Percentiles rank a stretch among this genome's conserved stretches.
These are phyloP conservation scores for Crepidotus variabilis DNA, from an alignment of 768 basidiomycete species.

Conservation along the genomic window DNA sequence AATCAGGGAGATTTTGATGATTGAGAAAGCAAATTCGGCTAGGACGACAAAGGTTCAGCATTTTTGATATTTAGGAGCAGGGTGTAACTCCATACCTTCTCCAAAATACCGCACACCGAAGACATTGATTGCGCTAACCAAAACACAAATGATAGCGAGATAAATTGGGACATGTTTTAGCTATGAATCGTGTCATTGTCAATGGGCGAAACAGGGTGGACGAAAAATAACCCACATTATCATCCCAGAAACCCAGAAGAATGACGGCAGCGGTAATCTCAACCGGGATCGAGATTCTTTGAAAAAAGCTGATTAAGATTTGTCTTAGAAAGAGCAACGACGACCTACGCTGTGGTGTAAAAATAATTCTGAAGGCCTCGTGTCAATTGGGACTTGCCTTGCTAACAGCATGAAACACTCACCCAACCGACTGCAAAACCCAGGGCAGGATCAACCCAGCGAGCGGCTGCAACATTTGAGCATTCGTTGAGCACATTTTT, in stretches of 20 bases:
- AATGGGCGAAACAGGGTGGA: not conserved
- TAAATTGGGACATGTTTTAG: conserved; percentile 49
- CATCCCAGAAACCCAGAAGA: conserved; percentile 71
- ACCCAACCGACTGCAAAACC: conserved; percentile 59
- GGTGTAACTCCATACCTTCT: conserved; percentile 42
- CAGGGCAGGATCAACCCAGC: conserved; percentile 57
- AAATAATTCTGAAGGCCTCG: conserved; percentile 33
- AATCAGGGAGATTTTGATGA: conserved; percentile 50
- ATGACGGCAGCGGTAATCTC: conserved; percentile 73
- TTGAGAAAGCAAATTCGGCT: conserved; percentile 66
- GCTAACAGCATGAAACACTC: conserved; percentile 13
- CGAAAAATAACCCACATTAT: conserved; percentile 36
- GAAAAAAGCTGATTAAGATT: not conserved
- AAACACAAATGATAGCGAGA: conserved; percentile 52
- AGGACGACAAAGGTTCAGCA: conserved; percentile 4
- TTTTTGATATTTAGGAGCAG: not conserved
- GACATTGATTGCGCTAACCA: conserved; percentile 61
- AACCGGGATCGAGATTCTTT: conserved; percentile 62
- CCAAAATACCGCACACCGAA: conserved; percentile 73
- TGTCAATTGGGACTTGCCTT: not conserved
- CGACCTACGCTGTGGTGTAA: conserved; percentile 35
- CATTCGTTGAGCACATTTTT: not conserved
- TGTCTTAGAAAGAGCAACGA: not conserved
- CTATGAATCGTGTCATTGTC: conserved; percentile 23
- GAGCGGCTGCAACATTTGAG: conserved; percentile 31